Base-by-base conservation (phyloP, 345 rosid species). In the Arabis hirsuta region DNA sequence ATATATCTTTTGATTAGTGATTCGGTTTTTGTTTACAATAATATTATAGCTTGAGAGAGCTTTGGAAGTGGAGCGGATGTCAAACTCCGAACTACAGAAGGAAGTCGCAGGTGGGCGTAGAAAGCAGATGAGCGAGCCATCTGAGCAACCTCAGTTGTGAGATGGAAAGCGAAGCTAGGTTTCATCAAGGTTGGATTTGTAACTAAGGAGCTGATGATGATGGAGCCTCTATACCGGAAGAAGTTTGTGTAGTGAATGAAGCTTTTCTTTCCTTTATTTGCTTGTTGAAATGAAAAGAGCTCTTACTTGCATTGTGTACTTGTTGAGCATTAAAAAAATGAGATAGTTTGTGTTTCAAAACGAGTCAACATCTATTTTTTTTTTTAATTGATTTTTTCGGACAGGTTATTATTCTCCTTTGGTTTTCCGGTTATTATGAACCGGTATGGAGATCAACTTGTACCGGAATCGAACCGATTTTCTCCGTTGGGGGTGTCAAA, bases 11-110 rank as follows among this genome's bases (percentile, higher is more conserved):
- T 32, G 48, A 24, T 58, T 8, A 44, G 51, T 59, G 50, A 57
- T 32, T 41, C 24, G 0, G 5, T 13, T 60, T 61, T 69, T 59
- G 44, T 26, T 31, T 34, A 3, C 32, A 2, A 57, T 44, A 13
- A 57, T 44, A 13, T 13, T 50, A 22, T 2, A 72, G 98, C 98
- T 94, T 62, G 96, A 91, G 76, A 83, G 98, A 77, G 91, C 98
- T 20, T 74, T 90, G 84, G 98, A 89, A 76, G 79, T 73, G 41
- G 98, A 92, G 76, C 85, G 90, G 67, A 81, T 90, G 85, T 84
- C 95, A 22, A 92, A 86, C 79, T 80, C 88, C 0, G 97, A 93
- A 67, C 69, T 90, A 81, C 98, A 86, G 70, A 90, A 78, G 86
- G 90, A 80, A 81, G 58, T 90, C 26, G 74, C 87, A 0, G 48